phyloP scores from a whole-genome alignment of 169 alveolate genomes.

The Cystoisospora suis region DNA sequence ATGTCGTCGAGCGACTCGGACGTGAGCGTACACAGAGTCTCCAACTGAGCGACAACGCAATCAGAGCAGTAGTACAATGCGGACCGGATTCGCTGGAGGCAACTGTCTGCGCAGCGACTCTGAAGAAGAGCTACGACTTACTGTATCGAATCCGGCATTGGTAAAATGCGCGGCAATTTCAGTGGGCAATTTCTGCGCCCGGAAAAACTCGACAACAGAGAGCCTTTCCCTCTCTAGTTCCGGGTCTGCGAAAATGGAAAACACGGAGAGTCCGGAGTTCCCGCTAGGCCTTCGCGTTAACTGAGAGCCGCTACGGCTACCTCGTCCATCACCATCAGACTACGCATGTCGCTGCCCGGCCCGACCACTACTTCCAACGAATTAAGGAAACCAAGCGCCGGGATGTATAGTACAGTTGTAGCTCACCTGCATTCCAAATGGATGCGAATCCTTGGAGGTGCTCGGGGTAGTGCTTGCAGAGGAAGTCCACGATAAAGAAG shows the following conservation, averaged over 20 bases:
- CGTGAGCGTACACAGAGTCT: conserved; percentile 83
- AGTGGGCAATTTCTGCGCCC: conserved; percentile 82
- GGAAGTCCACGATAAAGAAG: conserved; percentile 70
- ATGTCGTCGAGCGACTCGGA: conserved; percentile 84
- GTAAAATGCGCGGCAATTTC: conserved; percentile 86
- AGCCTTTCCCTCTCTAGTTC: conserved; percentile 83
- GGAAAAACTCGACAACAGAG: conserved; percentile 84
- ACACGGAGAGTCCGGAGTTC: no score
- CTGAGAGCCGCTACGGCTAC: no score
- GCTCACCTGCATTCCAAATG: conserved; percentile 67
- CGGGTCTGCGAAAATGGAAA: conserved; percentile 74
- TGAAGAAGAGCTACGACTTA: background rate
- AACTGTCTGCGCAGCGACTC: background rate
- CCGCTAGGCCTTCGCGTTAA: no score
- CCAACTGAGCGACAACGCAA: no score
- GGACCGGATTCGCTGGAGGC: background rate
- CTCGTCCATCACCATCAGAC: no score
- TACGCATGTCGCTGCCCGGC: no score
- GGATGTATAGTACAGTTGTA: no score
- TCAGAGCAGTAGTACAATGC: background rate
- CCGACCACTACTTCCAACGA: no score
- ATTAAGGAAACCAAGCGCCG: no score
- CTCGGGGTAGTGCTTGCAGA: conserved; percentile 73
- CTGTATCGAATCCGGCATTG: conserved; percentile 88
- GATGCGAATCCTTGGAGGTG: conserved; percentile 70